A percentile compares a stretch with the other conserved stretches of the same genome.
Conservation (phyloP, 805 yeast genomes). For the Candida piceae region DNA sequence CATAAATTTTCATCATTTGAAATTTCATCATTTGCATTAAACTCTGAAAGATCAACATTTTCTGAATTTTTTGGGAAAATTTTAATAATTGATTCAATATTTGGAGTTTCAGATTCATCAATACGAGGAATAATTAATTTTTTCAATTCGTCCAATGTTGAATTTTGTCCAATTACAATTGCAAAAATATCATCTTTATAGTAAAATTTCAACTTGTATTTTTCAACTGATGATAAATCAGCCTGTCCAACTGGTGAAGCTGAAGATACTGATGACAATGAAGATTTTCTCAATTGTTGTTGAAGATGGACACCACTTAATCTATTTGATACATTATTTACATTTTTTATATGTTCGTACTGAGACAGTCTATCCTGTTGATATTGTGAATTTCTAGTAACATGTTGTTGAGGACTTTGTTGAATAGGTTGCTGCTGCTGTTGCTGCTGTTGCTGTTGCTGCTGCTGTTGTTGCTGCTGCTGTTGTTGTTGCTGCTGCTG, state of each 20-base stretch:
- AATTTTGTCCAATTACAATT: constrained; percentile 31
- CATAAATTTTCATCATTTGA: constrained; percentile 21
- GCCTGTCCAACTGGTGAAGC: constrained; percentile 1
- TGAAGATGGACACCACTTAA: constrained; percentile 20
- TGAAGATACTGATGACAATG: constrained; percentile 18
- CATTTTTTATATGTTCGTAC: constrained; percentile 32
- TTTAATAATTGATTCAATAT: constrained; percentile 18
- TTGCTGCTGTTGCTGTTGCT: constrained; percentile 17
- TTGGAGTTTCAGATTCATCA: constrained; percentile 26
- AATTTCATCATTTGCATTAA: constrained; percentile 16
- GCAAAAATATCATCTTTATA: constrained; percentile 81
- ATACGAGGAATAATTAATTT: constrained; percentile 25
- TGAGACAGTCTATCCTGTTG: constrained; percentile 51
- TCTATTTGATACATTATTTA: constrained; percentile 16
- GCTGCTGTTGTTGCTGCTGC: constrained; percentile 34
- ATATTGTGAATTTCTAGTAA: constrained; percentile 31
- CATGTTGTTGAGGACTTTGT: too few species aligned
- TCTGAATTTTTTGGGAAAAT: constrained; percentile 25
- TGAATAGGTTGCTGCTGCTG: too few species aligned
- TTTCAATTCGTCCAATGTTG: constrained; percentile 22
- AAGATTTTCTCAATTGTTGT: constrained; percentile 13
- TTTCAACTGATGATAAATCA: constrained; percentile 16
- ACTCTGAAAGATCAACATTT: constrained; percentile 21
- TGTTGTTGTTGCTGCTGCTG: constrained; percentile 13
- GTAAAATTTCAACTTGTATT: constrained; percentile 67